A percentile compares a stretch with the other conserved stretches of the same genome.
phyloP scores from a whole-genome alignment of 345 rosid species.

The Kernera saxatilis region DNA sequence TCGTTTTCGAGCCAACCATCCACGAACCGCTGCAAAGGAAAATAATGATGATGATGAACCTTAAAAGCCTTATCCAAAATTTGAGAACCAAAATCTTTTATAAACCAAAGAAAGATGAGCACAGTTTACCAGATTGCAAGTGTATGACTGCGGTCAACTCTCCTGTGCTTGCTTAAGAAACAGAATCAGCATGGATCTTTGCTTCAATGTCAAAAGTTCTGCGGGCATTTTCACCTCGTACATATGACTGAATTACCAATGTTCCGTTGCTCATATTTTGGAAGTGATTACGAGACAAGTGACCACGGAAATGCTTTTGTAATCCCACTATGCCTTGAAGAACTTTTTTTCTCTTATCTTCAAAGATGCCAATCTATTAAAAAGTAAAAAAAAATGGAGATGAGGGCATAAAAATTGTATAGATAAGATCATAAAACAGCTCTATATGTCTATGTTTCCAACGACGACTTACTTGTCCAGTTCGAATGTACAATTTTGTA shows the following conservation, averaged over 20 bases:
- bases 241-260: slow-evolving; percentile 56
- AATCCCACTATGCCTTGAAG: slow-evolving; percentile 54
- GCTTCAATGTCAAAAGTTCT: slow-evolving; percentile 29
- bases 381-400: slow-evolving; percentile 27
- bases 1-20: slow-evolving; percentile 69
- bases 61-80: not conserved
- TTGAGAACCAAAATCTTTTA: not conserved
- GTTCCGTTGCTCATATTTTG: slow-evolving; percentile 49
- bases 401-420: not conserved
- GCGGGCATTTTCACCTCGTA: slow-evolving; percentile 62
- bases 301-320: slow-evolving; percentile 70
- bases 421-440: not conserved
- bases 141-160: slow-evolving; percentile 45
- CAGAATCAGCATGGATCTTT: slow-evolving; percentile 26
- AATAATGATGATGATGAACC: slow-evolving; percentile 9
- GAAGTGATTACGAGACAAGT: slow-evolving; percentile 46
- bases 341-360: slow-evolving; percentile 58
- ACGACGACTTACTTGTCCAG: slow-evolving; percentile 86
- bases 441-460: not conserved
- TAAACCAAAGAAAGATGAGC: not conserved
- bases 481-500: slow-evolving; percentile 70
- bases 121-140: slow-evolving; percentile 73
- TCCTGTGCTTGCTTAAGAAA: slow-evolving; percentile 32
- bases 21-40: slow-evolving; percentile 63
- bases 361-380: slow-evolving; percentile 74